phyloP scores from a whole-genome alignment of 2,329 filamentous ascomycete genomes.

The Verticillium klebahnii region DNA sequence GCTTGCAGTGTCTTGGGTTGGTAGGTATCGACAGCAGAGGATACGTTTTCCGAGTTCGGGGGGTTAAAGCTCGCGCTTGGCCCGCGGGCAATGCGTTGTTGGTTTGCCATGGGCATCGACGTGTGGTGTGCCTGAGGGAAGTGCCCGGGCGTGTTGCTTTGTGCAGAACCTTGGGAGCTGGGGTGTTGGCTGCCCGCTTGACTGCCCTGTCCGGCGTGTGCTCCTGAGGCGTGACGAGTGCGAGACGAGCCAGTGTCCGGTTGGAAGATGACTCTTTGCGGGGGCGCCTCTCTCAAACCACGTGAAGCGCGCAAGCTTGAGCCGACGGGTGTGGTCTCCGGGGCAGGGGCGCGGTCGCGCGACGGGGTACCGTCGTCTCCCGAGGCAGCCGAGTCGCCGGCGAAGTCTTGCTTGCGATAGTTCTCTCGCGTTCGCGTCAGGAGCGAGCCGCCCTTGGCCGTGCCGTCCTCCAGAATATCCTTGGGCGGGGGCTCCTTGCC shows the following conservation, averaged over 20 bases:
- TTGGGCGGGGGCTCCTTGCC: conserved; percentile 79
- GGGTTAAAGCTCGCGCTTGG: conserved; percentile 47
- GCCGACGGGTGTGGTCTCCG: conserved; percentile 43
- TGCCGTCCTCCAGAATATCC: conserved; percentile 83
- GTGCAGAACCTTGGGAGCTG: neutral
- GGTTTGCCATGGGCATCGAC: neutral
- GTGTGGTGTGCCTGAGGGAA: neutral
- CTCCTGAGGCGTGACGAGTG: conserved; percentile 49
- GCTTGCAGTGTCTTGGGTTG: conserved; percentile 59
- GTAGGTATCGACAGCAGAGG: conserved; percentile 61
- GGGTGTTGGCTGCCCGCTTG: neutral
- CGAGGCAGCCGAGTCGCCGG: conserved; percentile 55
- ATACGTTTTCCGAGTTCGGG: conserved; percentile 50
- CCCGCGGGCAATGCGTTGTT: conserved; percentile 21
- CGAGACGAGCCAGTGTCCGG: conserved; percentile 67
- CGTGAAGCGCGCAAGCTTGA: conserved; percentile 52
- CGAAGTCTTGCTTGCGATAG: conserved; percentile 52
- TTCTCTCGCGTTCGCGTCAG: conserved; percentile 75
- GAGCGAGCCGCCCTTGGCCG: conserved; percentile 78
- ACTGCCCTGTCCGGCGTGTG: neutral
- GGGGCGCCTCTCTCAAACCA: conserved; percentile 75
- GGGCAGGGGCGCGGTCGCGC: conserved; percentile 42
- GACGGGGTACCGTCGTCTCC: conserved; percentile 54
- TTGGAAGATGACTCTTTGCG: conserved; percentile 79
- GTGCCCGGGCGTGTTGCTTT: neutral